phyloP scores from a whole-genome alignment of 148 eudicot genomes.

The Pharnaceum exiguum region DNA sequence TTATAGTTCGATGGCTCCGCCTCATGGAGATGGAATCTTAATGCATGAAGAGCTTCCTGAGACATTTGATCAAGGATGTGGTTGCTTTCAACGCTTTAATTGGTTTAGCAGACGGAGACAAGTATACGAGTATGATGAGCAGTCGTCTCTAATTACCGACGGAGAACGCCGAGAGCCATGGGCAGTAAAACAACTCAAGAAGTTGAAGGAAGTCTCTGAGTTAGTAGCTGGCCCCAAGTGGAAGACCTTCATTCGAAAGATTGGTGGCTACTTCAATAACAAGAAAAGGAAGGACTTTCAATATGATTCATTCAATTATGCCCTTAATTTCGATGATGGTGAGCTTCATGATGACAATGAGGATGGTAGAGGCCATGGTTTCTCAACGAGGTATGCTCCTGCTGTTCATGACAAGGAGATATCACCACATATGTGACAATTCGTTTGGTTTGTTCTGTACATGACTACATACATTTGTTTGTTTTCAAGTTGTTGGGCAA shows the following conservation, averaged over 20 bases:
- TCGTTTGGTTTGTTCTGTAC: background rate
- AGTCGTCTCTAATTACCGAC: slow-evolving; percentile 20
- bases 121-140: slow-evolving; percentile 6
- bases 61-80: slow-evolving; percentile 21
- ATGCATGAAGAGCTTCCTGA: slow-evolving; percentile 23
- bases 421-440: background rate
- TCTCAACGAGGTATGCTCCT: slow-evolving; percentile 57
- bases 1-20: slow-evolving; percentile 4
- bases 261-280: slow-evolving; percentile 38
- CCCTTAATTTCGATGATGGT: slow-evolving; percentile 65
- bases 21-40: slow-evolving; percentile 9
- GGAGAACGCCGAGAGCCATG: slow-evolving; percentile 26
- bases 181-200: slow-evolving; percentile 34
- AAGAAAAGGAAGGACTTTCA: slow-evolving; percentile 34
- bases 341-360: slow-evolving; percentile 27
- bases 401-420: slow-evolving; percentile 18
- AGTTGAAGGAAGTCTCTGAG: slow-evolving; percentile 49
- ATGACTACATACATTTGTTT: background rate
- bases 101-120: slow-evolving; percentile 13
- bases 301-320: slow-evolving; percentile 61
- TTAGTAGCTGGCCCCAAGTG: slow-evolving; percentile 79
- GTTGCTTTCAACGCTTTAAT: slow-evolving; percentile 45
- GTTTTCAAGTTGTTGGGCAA: background rate
- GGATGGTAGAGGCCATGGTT: slow-evolving; percentile 30
- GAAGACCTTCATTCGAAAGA: slow-evolving; percentile 68